These are phyloP conservation scores for Cinnamomum micranthum DNA, from an alignment of 164 flowering plant genomes.

Conservation along the genomic window DNA sequence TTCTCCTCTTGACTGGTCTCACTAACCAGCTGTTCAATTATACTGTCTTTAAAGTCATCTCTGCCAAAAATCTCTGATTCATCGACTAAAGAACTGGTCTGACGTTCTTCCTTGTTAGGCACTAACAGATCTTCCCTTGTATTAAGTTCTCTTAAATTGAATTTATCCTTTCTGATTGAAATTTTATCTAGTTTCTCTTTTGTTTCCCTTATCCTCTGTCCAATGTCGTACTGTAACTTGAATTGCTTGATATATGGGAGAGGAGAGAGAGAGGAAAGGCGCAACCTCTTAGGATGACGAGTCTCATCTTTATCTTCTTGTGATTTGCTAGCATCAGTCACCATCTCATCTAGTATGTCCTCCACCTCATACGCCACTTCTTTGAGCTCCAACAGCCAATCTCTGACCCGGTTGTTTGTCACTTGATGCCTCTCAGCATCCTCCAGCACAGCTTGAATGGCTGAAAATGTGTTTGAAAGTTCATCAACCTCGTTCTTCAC, in stretches of 20 bases:
- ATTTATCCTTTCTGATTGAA: background rate
- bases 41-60: background rate
- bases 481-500: background rate
- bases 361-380: constrained; percentile 3
- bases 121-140: background rate
- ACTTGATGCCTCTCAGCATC: background rate
- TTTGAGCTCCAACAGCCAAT: constrained; percentile 1
- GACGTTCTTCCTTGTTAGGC: background rate
- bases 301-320: background rate
- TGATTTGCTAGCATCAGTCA: background rate
- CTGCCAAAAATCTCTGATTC: background rate
- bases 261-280: background rate
- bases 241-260: background rate
- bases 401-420: background rate
- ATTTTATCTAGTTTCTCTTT: background rate
- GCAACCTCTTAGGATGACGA: background rate
- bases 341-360: constrained; percentile 3
- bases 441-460: background rate
- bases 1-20: too few species aligned
- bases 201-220: background rate
- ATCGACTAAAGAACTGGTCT: background rate
- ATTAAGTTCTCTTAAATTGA: background rate
- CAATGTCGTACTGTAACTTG: background rate
- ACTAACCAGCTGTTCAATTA: too few species aligned
- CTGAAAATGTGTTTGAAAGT: background rate